phyloP scores from a whole-genome alignment of 805 yeast genomes.

The Torulaspora delbrueckii region DNA sequence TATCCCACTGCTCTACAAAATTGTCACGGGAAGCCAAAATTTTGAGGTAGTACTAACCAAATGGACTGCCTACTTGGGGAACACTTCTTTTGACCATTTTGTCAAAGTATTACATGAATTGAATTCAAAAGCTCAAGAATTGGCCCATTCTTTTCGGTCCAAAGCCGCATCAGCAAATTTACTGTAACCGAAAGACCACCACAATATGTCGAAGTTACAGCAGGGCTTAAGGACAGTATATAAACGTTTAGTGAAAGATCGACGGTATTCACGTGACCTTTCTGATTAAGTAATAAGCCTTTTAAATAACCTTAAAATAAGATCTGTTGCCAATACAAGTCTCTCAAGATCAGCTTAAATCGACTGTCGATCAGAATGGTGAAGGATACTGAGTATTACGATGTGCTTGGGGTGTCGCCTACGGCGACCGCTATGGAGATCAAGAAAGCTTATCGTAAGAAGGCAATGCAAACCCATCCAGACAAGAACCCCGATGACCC shows the following conservation, averaged over 20 bases:
- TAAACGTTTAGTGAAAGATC: neutral
- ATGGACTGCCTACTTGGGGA: constrained; percentile 13
- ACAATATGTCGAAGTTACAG: neutral
- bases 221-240: neutral
- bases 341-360: neutral
- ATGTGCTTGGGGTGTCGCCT: constrained; percentile 60
- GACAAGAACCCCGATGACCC: constrained; percentile 96
- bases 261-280: neutral
- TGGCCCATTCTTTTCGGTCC: neutral
- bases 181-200: neutral
- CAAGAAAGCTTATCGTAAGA: constrained; percentile 88
- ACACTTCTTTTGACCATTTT: constrained; percentile 7
- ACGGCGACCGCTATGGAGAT: constrained; percentile 76
- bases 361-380: constrained; percentile 48
- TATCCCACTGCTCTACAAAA: constrained; percentile 18
- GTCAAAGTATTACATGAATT: constrained; percentile 1
- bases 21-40: constrained; percentile 7
- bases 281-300: neutral
- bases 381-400: constrained; percentile 83
- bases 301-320: neutral
- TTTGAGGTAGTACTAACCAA: constrained; percentile 8
- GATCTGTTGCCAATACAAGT: neutral
- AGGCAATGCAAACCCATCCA: constrained; percentile 87
- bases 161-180: neutral
- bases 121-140: neutral